Evolutionary conservation across 2,329 filamentous ascomycete genomes (phyloP), one percentile per base, ranked within the genome.

Genomic region (Plenodomus biglobosus): DNA sequence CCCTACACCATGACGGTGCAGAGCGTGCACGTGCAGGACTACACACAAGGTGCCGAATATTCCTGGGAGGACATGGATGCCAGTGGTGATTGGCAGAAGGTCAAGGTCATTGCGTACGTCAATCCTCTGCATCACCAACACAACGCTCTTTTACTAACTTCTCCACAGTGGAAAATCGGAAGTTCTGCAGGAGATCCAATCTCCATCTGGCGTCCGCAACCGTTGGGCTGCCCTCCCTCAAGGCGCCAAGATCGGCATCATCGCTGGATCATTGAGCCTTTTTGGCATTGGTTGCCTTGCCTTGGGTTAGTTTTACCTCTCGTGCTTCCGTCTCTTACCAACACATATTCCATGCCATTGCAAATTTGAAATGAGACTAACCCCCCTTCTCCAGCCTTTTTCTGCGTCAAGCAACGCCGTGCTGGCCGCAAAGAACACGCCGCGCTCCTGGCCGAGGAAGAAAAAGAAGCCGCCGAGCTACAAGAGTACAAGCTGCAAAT

Each of bases 1-100:
- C 88, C 88, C 0, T 92, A 82, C 75, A 84, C 79, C 60, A 92
- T 92, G 88, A 84, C 82, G 51, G 80, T 92, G 56, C 82, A 88
- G 76, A 82, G 78, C 22, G 73, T 83, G 27, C 75, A 77, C 22
- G 76, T 80, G 44, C 62, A 73, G 53, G 83, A 81, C 72, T 82
- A 80, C 63, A 80, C 77, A 41, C 82, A 84, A 1, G 77, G 74
- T 39, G 82, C 82, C 58, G 80, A 83, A 59, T 92, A 91, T 66
- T 71, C 78, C 38, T 91, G 83, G 60, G 76, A 77, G 20, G 40
- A 53, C 51, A 62, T 57, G 52, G 56, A 59, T 34, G 10, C 48
- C 1, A 44, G 46, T 18, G 56, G 56, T 17, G 43, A 46, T 8
- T 59, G 56, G 76, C 61, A 85, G 61, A 78, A 76, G 67, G 80